phyloP scores from a whole-genome alignment of 352 stramenopile species.

The Blastocystis sp. region DNA sequence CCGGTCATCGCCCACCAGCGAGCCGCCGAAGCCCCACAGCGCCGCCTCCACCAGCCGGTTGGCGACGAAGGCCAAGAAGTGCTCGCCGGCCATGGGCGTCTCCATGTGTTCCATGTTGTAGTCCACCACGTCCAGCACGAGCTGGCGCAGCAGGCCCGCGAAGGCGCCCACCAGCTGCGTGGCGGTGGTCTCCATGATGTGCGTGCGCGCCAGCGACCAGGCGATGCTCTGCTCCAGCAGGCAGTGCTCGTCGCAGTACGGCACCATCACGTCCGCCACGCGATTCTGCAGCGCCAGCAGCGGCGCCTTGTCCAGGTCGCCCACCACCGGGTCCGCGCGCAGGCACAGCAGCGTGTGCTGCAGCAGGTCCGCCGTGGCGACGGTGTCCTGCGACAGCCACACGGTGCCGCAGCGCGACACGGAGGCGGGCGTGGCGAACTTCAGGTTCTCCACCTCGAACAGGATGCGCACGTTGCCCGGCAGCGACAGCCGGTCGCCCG shows the following conservation, averaged over 20 bases:
- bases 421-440: conserved; percentile 95
- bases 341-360: conserved; percentile 73
- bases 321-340: conserved; percentile 14
- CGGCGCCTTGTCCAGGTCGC: conserved; percentile 25
- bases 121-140: conserved; percentile 88
- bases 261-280: conserved; percentile 59
- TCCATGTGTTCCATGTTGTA: conserved; percentile 98
- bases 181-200: conserved; percentile 92
- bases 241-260: conserved; percentile 74
- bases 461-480: conserved; percentile 98
- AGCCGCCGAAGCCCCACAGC: conserved; percentile 96
- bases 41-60: conserved; percentile 96
- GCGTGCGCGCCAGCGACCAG: conserved; percentile 82
- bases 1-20: conserved; percentile 86
- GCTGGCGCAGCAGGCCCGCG: conserved; percentile 88
- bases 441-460: conserved; percentile 97
- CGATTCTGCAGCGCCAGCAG: conserved; percentile 60
- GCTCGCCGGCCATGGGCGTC: conserved; percentile 92
- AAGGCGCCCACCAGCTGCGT: conserved; percentile 90
- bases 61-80: conserved; percentile 89
- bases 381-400: conserved; percentile 93
- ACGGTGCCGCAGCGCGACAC: conserved; percentile 99
- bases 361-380: conserved; percentile 86
- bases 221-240: conserved; percentile 87
- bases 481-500: conserved; percentile 93